Evolutionary conservation across 169 alveolate species (phyloP).

Genomic region (Toxoplasma gondii): DNA sequence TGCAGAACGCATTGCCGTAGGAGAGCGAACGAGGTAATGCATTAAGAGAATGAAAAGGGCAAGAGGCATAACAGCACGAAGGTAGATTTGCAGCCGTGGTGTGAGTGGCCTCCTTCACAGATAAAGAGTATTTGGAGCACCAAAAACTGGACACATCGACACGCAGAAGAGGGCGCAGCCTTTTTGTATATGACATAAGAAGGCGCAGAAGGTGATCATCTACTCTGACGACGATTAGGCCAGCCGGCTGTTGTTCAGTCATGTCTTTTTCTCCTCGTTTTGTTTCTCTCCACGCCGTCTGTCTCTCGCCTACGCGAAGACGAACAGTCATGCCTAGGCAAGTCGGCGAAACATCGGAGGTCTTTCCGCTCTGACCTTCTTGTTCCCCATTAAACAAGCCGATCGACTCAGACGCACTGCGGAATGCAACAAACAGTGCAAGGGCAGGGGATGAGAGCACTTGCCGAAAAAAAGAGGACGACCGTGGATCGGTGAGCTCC

Average conservation of each 20-base stretch:
- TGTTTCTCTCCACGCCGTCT: neutral
- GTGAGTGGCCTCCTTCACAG: too few species aligned
- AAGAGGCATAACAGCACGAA: neutral
- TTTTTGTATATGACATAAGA: neutral
- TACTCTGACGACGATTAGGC: neutral
- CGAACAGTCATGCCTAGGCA: neutral
- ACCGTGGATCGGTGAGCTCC: neutral
- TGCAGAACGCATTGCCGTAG: neutral
- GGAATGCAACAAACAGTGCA: neutral
- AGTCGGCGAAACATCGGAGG: neutral
- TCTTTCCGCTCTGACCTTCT: neutral
- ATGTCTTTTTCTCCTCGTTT: neutral
- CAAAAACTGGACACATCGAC: neutral
- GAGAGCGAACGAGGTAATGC: neutral
- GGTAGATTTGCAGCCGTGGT: neutral
- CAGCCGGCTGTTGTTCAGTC: neutral
- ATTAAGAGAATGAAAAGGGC: neutral
- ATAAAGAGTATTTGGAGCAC: neutral
- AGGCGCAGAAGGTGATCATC: neutral
- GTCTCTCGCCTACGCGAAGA: neutral
- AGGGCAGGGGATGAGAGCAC: neutral
- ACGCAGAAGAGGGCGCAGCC: neutral
- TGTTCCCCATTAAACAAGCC: neutral
- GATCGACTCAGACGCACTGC: neutral
- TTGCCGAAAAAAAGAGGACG: neutral